Conservation (phyloP, 305 asterid species). For the Fraxinus xanthoxyloides region DNA sequence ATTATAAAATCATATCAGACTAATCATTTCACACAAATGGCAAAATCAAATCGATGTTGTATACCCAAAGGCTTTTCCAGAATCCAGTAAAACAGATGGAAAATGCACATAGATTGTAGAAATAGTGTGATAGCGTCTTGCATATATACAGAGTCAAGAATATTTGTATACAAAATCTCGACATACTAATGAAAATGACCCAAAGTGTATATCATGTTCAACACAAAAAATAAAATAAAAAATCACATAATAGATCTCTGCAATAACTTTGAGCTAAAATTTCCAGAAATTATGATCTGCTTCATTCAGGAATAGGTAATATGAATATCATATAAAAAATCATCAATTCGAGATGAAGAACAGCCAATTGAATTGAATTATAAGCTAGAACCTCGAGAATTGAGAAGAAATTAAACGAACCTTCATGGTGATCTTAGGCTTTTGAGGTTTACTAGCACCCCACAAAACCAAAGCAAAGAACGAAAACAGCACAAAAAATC, state of each 20-base stretch:
- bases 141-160: background rate
- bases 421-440: constrained; percentile 58
- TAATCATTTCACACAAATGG: background rate
- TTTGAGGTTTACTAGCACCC: constrained; percentile 67
- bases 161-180: background rate
- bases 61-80: background rate
- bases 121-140: background rate
- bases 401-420: constrained; percentile 32
- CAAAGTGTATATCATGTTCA: background rate
- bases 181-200: background rate
- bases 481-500: constrained; percentile 23
- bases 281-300: background rate
- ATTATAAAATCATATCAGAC: constrained; percentile 15
- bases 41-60: background rate
- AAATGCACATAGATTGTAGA: background rate
- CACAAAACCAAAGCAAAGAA: constrained; percentile 62
- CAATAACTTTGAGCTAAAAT: background rate
- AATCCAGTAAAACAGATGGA: background rate
- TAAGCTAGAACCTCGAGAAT: background rate
- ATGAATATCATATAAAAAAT: background rate
- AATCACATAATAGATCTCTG: background rate
- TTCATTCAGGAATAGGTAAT: background rate
- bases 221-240: constrained; percentile 32
- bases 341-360: background rate
- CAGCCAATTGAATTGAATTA: background rate